Base-by-base conservation (phyloP, 2,329 filamentous ascomycete genomes). In the Elsinoe necatrix region DNA sequence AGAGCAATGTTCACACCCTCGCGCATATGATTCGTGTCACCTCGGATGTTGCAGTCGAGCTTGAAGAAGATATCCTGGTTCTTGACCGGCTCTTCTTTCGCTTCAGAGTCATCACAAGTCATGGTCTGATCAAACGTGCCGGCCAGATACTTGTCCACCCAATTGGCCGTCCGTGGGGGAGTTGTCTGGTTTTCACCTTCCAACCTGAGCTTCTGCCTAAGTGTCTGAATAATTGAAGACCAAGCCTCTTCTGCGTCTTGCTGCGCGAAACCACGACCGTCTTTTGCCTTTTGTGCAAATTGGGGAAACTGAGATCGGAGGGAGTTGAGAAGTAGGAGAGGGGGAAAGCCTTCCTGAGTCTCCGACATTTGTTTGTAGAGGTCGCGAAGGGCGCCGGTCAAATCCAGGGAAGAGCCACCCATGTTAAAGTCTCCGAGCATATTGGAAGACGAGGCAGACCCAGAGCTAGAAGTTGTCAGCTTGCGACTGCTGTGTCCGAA, bases 211-310 rank as follows among this genome's bases (percentile, higher is more conserved):
- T 88, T 92, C 65, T 87, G 81, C 60, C 86, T 83, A 35, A 98
- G 75, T 66, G 92, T 87, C 43, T 86, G 83, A 4, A 98, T 75
- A 60, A 98, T 95, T 69, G 97, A 92, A 18, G 92, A 93, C 90
- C 92, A 98, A 47, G 92, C 93, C 72, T 98, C 93, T 71, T 98
- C 93, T 0, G 93, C 93, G 74, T 98, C 93, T 73, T 98, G 93
- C 72, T 98, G 93, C n/a, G 93, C 91, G 67, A 86, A 97, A 5
- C 88, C 90, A 58, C 85, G 79, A 20, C 89, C 87, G 29, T 85
- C 85, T 69, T 88, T 91, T 56, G 89, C 83, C 66, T 83, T 86
- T 73, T 98, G 90, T 9, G 89, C 90, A 68, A 98, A 98, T 68
- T 97, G 93, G 8, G 93, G 93, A 67, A 89, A 96, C 0, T 84